Conservation (phyloP, 495 filamentous ascomycete species). For the Choiromyces venosus region DNA sequence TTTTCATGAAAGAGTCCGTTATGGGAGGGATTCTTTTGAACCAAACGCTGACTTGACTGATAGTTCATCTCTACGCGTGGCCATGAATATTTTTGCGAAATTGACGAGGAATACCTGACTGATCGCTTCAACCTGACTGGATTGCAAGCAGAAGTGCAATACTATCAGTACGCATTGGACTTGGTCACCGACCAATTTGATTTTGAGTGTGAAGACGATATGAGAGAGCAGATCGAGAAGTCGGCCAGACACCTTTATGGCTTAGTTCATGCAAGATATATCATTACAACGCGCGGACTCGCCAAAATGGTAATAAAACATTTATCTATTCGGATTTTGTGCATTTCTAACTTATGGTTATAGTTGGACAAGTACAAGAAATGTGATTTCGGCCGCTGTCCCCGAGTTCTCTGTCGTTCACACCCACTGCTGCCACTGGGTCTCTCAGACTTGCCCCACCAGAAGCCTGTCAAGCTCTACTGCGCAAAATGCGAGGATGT, state of each 20-base stretch:
- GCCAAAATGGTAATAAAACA: conserved; percentile 77
- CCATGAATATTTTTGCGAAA: conserved; percentile 99
- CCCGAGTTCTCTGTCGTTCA: conserved; percentile 84
- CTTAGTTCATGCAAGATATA: conserved; percentile 92
- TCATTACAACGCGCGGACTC: conserved; percentile 89
- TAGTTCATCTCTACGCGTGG: conserved; percentile 96
- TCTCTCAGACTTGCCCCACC: conserved; percentile 75
- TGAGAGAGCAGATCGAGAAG: conserved; percentile 96
- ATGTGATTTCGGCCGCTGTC: conserved; percentile 95
- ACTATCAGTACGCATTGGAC: conserved; percentile 98
- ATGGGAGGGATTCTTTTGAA: neutral
- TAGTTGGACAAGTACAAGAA: conserved; percentile 99
- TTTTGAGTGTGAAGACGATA: conserved; percentile 95
- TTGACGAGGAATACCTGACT: conserved; percentile 97
- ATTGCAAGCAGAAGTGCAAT: conserved; percentile 92
- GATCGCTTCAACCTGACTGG: conserved; percentile 98
- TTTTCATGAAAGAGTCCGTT: conserved; percentile 9
- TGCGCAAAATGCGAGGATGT: conserved; percentile 95
- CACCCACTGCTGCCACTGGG: conserved; percentile 92
- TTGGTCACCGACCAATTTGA: conserved; percentile 99
- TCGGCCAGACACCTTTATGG: conserved; percentile 94
- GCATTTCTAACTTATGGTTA: conserved; percentile 20
- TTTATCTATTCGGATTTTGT: conserved; percentile 4
- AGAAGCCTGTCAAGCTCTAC: conserved; percentile 89
- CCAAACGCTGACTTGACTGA: conserved; percentile 24